phyloP scores from a whole-genome alignment of 2,329 filamentous ascomycete species.

The Penicillium sp. region DNA sequence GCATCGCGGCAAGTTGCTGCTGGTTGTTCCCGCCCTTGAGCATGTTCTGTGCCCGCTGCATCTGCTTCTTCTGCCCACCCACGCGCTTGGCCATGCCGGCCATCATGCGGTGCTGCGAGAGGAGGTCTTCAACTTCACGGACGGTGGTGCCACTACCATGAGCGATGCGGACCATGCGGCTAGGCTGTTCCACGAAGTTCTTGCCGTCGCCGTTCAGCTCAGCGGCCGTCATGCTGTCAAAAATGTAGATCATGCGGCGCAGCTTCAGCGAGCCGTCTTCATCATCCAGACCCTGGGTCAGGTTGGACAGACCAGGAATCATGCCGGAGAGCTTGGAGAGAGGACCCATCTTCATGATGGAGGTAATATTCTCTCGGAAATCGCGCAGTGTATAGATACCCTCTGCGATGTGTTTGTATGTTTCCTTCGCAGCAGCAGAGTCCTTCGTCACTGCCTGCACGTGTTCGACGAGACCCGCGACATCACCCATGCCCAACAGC shows the following conservation, averaged over 20 bases:
- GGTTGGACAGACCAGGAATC: constrained; percentile 90
- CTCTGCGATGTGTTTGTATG: constrained; percentile 97
- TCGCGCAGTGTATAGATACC: constrained; percentile 95
- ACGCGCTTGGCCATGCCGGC: constrained; percentile 99
- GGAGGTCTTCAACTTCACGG: constrained; percentile 86
- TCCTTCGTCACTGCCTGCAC: constrained; percentile 93
- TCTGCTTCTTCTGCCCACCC: constrained; percentile 95
- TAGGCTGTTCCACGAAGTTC: constrained; percentile 86
- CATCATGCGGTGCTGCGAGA: constrained; percentile 99
- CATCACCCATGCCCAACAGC: constrained; percentile 94
- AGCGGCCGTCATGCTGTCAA: constrained; percentile 95
- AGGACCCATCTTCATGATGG: constrained; percentile 99
- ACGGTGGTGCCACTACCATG: constrained; percentile 87
- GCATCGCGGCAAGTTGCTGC: constrained; percentile 94
- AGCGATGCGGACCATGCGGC: constrained; percentile 87
- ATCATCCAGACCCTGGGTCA: constrained; percentile 96
- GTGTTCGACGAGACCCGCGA: constrained; percentile 91
- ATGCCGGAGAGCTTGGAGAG: constrained; percentile 97
- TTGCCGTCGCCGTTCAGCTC: constrained; percentile 95
- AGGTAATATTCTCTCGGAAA: constrained; percentile 88
- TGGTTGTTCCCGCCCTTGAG: constrained; percentile 89
- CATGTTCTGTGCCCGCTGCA: constrained; percentile 87
- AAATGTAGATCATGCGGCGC: constrained; percentile 98
- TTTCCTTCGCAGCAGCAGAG: constrained; percentile 76
- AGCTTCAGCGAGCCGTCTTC: constrained; percentile 92